Evolutionary conservation across 1,139 yeast species (phyloP).

Genomic region (Candida frijolesensis): DNA sequence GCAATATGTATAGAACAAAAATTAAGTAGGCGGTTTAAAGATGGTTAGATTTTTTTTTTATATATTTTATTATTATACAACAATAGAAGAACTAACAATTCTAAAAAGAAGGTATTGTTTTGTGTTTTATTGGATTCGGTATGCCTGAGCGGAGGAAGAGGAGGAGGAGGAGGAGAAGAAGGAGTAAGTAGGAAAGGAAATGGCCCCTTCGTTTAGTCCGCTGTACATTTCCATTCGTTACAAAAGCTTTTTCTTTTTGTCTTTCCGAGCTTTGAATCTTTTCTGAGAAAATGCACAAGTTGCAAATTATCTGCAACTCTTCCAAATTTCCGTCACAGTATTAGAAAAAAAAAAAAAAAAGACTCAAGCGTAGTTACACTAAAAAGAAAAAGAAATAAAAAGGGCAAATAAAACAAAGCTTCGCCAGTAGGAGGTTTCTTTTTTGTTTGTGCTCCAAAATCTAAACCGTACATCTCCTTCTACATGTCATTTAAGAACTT

Average conservation of each 20-base stretch:
- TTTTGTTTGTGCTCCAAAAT: not conserved
- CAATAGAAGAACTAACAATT: no score
- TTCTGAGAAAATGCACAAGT: not conserved
- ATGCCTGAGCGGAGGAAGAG: not conserved
- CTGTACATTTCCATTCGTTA: conserved; percentile 1
- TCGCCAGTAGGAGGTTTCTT: not conserved
- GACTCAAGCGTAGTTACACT: not conserved
- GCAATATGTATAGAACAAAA: no score
- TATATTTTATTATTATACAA: no score
- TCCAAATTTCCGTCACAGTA: not conserved
- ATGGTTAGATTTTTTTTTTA: no score
- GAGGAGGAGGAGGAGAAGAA: not conserved
- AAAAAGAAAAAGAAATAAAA: not conserved
- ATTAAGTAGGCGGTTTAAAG: no score
- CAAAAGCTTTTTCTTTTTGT: not conserved
- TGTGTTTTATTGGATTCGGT: not conserved
- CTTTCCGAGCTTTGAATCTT: not conserved
- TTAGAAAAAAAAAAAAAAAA: no score
- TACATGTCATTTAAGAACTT: not conserved
- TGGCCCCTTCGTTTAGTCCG: not conserved
- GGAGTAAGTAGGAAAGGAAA: not conserved
- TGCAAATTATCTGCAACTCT: not conserved
- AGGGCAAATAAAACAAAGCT: not conserved
- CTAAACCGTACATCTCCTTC: not conserved
- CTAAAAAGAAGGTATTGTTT: not conserved